Percentiles rank a stretch among this genome's conserved stretches.
These are phyloP conservation scores for Cadophora luteo-olivacea DNA, from an alignment of 2,329 filamentous ascomycete species.

Conservation along the genomic window DNA sequence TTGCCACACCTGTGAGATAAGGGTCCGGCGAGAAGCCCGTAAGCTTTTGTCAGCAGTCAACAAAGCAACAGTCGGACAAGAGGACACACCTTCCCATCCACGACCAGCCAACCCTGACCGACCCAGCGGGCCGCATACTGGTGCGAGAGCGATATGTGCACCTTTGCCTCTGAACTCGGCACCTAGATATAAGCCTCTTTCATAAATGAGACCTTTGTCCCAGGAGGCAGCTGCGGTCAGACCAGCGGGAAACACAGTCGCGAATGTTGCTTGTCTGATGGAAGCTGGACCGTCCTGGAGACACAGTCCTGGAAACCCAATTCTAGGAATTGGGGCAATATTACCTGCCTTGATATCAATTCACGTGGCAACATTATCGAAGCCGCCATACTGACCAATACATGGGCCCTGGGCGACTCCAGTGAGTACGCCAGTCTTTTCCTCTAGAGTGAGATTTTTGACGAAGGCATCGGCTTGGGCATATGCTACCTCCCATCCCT, in stretches of 20 bases:
- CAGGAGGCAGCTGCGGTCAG: slow-evolving; percentile 72
- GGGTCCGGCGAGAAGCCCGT: slow-evolving; percentile 43
- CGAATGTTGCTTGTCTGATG: slow-evolving; percentile 72
- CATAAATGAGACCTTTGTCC: slow-evolving; percentile 65
- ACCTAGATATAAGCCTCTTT: slow-evolving; percentile 54
- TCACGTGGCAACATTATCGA: not conserved
- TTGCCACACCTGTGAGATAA: slow-evolving; percentile 44
- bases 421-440: slow-evolving; percentile 61
- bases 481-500: slow-evolving; percentile 70
- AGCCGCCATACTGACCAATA: slow-evolving; percentile 7
- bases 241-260: slow-evolving; percentile 73
- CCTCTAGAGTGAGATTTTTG: slow-evolving; percentile 75
- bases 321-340: slow-evolving; percentile 34
- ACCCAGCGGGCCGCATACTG: slow-evolving; percentile 55
- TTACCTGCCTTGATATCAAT: slow-evolving; percentile 29
- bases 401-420: slow-evolving; percentile 31
- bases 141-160: slow-evolving; percentile 70
- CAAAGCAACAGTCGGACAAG: not conserved
- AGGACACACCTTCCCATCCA: slow-evolving; percentile 41
- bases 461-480: slow-evolving; percentile 71
- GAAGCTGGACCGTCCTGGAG: slow-evolving; percentile 61
- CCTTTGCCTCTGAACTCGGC: slow-evolving; percentile 76
- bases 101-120: slow-evolving; percentile 54
- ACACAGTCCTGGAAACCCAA: slow-evolving; percentile 40
- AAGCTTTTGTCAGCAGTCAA: not conserved